Evolutionary conservation across 495 filamentous ascomycete genomes (phyloP).

Genomic region (Chaetomium fimeti): DNA sequence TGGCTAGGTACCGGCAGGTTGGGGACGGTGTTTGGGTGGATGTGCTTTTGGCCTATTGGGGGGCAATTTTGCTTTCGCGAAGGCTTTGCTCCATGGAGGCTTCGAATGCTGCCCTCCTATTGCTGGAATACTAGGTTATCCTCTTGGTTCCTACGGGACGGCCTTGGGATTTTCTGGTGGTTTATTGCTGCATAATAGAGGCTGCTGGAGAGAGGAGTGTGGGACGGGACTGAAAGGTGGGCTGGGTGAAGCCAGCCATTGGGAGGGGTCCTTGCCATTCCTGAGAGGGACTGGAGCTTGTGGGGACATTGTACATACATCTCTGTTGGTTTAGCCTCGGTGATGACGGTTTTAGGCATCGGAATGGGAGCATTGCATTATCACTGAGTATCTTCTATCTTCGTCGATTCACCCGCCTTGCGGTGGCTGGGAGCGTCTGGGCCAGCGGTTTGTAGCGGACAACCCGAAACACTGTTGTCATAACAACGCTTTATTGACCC

Average conservation of each 20-base stretch:
- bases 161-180: conserved; percentile 6
- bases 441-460: not conserved
- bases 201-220: conserved; percentile 6
- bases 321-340: conserved; percentile 24
- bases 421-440: not conserved
- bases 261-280: not conserved
- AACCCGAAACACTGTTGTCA: not conserved
- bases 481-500: not conserved
- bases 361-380: conserved; percentile 30
- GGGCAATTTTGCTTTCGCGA: conserved; percentile 8
- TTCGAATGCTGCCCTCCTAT: conserved; percentile 13
- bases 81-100: conserved; percentile 17
- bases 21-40: conserved; percentile 26
- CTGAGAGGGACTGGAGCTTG: not conserved
- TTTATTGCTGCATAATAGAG: conserved; percentile 23
- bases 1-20: conserved; percentile 26
- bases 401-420: not conserved
- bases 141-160: not conserved
- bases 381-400: not conserved
- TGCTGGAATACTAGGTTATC: conserved; percentile 14
- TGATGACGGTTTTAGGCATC: conserved; percentile 25
- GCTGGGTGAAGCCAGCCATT: conserved; percentile 15
- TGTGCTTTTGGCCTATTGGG: conserved; percentile 14
- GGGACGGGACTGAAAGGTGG: conserved; percentile 9
- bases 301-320: conserved; percentile 26